Evolutionary conservation across 1,284 basidiomycete genomes (phyloP).

Genomic region (Phlebopus sp.): DNA sequence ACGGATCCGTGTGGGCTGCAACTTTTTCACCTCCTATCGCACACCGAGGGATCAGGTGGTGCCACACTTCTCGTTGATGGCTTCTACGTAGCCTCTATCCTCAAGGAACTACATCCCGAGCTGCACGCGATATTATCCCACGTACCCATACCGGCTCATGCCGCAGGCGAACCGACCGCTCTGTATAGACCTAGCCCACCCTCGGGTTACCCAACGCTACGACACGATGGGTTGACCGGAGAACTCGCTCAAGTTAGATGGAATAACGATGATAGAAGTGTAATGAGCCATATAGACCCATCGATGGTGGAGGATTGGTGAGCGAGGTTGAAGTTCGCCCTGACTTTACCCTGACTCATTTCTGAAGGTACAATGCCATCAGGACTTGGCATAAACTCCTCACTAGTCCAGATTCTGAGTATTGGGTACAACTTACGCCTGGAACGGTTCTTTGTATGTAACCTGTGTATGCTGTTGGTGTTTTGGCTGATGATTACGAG

Average conservation of each 20-base stretch:
- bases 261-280: constrained; percentile 94
- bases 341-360: constrained; percentile 3
- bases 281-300: constrained; percentile 60
- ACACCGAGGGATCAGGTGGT: constrained; percentile 81
- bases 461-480: background rate
- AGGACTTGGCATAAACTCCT: constrained; percentile 76
- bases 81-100: constrained; percentile 83
- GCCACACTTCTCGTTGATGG: constrained; percentile 91
- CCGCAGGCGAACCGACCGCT: constrained; percentile 73
- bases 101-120: constrained; percentile 72
- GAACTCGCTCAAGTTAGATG: constrained; percentile 81
- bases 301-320: constrained; percentile 71
- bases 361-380: constrained; percentile 79
- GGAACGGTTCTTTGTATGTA: constrained; percentile 82
- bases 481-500: constrained; percentile 2
- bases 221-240: constrained; percentile 61
- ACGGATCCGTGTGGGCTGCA: constrained; percentile 93
- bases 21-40: constrained; percentile 91
- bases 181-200: constrained; percentile 63
- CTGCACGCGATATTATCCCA: constrained; percentile 72
- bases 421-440: constrained; percentile 85
- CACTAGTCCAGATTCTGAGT: constrained; percentile 81
- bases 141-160: constrained; percentile 79
- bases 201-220: constrained; percentile 65
- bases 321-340: constrained; percentile 17